phyloP scores from a whole-genome alignment of 345 rosid genomes.

The Eucalyptus guilfoylei region DNA sequence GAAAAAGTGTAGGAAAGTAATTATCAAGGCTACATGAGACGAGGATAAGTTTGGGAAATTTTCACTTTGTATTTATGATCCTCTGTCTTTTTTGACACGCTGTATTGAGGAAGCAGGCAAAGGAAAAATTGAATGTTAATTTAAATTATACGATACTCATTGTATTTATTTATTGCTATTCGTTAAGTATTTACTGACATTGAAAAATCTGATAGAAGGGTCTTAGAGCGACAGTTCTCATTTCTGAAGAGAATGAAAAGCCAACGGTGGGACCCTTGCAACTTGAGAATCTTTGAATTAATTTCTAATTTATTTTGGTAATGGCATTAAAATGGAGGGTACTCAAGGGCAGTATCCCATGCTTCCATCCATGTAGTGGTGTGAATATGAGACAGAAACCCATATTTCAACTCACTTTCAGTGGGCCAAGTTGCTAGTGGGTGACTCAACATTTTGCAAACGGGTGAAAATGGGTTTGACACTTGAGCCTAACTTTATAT shows the following conservation, averaged over 20 bases:
- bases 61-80: not conserved
- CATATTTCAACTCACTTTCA: not conserved
- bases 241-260: not conserved
- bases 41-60: not conserved
- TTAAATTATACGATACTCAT: not conserved
- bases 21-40: not conserved
- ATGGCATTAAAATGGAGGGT: not conserved
- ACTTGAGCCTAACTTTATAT: not conserved
- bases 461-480: too few species aligned
- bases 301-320: not conserved
- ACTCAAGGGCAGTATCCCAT: not conserved
- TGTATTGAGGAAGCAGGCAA: not conserved
- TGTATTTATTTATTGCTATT: not conserved
- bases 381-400: not conserved
- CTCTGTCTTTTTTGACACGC: not conserved
- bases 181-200: not conserved
- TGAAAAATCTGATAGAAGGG: not conserved
- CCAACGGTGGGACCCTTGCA: not conserved
- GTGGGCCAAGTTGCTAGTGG: not conserved
- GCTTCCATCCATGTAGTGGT: not conserved
- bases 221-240: not conserved
- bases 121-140: not conserved
- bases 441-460: not conserved
- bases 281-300: not conserved
- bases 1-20: not conserved